These are phyloP conservation scores for Exobasidium cylindrosporum DNA, from an alignment of 1,284 basidiomycete genomes.

Conservation along the genomic window DNA sequence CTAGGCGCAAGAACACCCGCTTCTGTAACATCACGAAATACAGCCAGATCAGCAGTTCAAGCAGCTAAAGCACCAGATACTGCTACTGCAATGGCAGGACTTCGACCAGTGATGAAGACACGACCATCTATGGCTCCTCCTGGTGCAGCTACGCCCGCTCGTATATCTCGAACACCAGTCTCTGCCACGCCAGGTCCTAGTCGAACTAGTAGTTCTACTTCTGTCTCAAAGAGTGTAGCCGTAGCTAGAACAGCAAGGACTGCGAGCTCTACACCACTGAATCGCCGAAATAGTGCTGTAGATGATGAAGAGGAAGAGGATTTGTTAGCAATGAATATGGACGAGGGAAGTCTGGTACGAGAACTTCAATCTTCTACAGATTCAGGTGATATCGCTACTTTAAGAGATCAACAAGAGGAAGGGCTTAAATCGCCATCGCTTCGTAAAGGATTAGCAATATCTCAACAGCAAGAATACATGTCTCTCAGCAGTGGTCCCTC, in stretches of 20 bases:
- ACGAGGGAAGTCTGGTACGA: too few relatives aligned
- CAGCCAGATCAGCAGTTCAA: conserved; percentile 4
- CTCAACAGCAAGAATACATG: conserved; percentile 27
- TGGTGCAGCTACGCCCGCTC: conserved; percentile 20
- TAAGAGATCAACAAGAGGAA: conserved; percentile 7
- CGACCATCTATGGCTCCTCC: conserved; percentile 33
- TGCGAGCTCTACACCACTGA: not conserved
- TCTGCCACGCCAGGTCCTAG: not conserved
- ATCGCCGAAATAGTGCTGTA: not conserved
- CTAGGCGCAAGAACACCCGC: not conserved
- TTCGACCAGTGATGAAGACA: conserved; percentile 31
- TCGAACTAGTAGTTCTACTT: not conserved
- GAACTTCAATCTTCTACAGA: not conserved
- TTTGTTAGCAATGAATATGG: not conserved
- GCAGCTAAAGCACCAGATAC: conserved; percentile 9
- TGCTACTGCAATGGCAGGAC: conserved; percentile 31
- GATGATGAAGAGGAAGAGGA: conserved; percentile 16
- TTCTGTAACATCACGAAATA: not conserved
- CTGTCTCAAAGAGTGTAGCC: not conserved
- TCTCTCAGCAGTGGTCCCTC: conserved; percentile 17
- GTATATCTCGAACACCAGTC: conserved; percentile 22
- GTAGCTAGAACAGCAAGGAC: not conserved
- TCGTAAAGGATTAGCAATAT: not conserved
- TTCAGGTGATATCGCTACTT: conserved; percentile 1
- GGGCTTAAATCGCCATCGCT: conserved; percentile 12